Conservation (phyloP, 306 rosid species). For the Citrullus colocynthis region DNA sequence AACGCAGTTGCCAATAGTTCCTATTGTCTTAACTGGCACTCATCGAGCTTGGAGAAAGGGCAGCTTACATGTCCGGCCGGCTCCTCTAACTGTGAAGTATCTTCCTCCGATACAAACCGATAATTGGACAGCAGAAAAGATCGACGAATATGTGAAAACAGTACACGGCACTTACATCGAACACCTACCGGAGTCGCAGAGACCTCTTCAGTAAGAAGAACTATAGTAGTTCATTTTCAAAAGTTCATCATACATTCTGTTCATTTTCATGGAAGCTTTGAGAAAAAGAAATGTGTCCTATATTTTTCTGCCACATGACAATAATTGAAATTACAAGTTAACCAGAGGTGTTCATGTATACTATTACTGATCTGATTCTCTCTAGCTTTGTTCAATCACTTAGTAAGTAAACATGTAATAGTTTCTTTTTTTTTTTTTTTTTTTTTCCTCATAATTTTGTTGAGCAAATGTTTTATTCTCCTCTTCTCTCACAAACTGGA, state of each 20-base stretch:
- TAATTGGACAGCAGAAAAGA: constrained; percentile 35
- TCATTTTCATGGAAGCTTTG: background rate
- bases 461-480: background rate
- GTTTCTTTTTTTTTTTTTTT: background rate
- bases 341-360: background rate
- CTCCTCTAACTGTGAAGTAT: constrained; percentile 34
- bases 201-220: constrained; percentile 21
- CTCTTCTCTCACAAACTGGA: background rate
- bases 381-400: background rate
- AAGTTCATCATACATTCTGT: constrained; percentile 6
- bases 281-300: background rate
- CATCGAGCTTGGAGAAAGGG: constrained; percentile 58
- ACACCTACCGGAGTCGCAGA: constrained; percentile 41
- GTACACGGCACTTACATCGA: constrained; percentile 25
- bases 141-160: constrained; percentile 28
- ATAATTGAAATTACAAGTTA: background rate
- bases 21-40: constrained; percentile 44
- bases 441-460: background rate
- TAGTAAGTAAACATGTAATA: background rate
- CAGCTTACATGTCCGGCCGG: constrained; percentile 35
- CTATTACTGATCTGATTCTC: background rate
- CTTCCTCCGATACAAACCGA: constrained; percentile 43
- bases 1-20: constrained; percentile 46
- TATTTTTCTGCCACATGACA: background rate
- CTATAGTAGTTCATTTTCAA: background rate